Evolutionary conservation across 352 stramenopile species (phyloP), one percentile per base, ranked within the genome.

Genomic region (Elongisporangium undulatum): DNA sequence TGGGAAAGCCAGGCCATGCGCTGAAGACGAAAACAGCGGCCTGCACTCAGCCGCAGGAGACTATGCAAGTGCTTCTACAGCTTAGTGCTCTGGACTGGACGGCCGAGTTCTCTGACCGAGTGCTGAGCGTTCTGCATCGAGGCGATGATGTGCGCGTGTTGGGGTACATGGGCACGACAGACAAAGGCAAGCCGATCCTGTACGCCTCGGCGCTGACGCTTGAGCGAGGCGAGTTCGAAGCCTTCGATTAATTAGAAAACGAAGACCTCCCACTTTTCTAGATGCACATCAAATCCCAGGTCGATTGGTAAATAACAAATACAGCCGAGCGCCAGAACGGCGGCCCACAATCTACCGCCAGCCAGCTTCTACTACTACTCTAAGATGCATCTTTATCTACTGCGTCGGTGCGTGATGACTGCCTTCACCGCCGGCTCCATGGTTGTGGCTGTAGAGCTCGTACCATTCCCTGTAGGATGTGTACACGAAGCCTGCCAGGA

Each of bases 111-210:
- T 79, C 75, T 52, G 20, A 58, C 19, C 69, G 71, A 24, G 63
- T 76, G 23, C 49, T 72, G 15, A 62, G 61, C 49, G 54, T 79
- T 39, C 51, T 82, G 20, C 68, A 74, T 55, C 68, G 71, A 16
- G 74, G 74, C n/a, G 71, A 76, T 53, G 61, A 79, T 17, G 50
- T 82, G 17, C 10, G 66, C 16, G 63, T 72, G n/a, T 56, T 82
- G 0, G 74, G 74, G 7, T 79, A 65, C 21, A 68, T 75, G 56
- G 68, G 62, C 56, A 63, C 67, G 45, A 79, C 70, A 29, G 61
- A 68, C 17, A 71, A 66, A 39, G 74, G 74, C 17, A 72, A 75
- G 38, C 72, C 74, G 1, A 69, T 82, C 68, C n/a, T 82, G 48
- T 63, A 74, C 9, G 68, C 71, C 13, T 55, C 68, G 34, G 74